Percentiles rank a stretch among this genome's conserved stretches.
These are phyloP conservation scores for Chaetomium strumarium DNA, from an alignment of 2,329 filamentous ascomycete species.

Conservation along the genomic window DNA sequence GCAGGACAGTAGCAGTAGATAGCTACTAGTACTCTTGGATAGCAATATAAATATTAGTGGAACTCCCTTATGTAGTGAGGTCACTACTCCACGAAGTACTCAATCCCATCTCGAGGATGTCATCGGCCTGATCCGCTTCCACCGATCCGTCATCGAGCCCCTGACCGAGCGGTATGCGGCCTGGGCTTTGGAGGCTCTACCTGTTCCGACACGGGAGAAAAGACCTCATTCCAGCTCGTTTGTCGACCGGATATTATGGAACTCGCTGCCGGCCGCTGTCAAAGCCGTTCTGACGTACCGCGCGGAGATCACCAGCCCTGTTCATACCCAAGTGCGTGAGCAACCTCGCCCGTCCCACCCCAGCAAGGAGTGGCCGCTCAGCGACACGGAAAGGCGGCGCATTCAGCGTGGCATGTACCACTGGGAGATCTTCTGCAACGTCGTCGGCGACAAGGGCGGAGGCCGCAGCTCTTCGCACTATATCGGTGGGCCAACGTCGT, in stretches of 20 bases:
- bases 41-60: too few relatives aligned
- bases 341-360: too few relatives aligned
- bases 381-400: background rate
- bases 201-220: background rate
- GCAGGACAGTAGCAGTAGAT: background rate
- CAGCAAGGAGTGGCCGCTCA: background rate
- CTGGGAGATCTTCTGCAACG: conserved; percentile 3
- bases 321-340: too few relatives aligned
- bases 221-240: too few relatives aligned
- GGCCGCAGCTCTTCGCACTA: background rate
- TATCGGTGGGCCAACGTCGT: background rate
- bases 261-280: too few relatives aligned
- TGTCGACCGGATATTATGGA: too few relatives aligned
- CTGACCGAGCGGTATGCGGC: conserved; percentile 12
- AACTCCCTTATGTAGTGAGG: too few relatives aligned
- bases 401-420: conserved; percentile 2
- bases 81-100: conserved; percentile 25
- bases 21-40: too few relatives aligned
- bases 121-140: conserved; percentile 11
- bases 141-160: conserved; percentile 12
- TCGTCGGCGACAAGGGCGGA: background rate
- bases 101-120: conserved; percentile 17
- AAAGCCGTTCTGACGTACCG: too few relatives aligned
- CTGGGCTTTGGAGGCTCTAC: conserved; percentile 14
- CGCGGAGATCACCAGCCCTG: too few relatives aligned